Conservation (phyloP, 1,284 basidiomycete species). For the Trichosporon sp. region DNA sequence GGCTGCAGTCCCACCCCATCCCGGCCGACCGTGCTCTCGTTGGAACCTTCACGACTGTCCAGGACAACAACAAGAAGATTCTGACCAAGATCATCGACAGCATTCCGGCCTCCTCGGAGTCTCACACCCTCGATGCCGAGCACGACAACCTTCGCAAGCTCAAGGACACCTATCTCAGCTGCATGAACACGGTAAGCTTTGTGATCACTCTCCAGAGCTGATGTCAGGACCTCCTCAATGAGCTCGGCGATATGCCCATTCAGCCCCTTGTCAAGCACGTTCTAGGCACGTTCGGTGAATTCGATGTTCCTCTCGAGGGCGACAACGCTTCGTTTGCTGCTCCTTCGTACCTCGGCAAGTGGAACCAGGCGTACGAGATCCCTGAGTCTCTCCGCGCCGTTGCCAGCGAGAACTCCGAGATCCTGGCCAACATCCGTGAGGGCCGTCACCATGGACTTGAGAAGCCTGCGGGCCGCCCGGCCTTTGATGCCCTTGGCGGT, state of each 20-base stretch:
- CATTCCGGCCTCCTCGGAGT: conserved; percentile 33
- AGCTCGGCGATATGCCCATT: conserved; percentile 57
- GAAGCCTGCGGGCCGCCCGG: neutral
- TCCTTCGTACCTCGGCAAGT: conserved; percentile 43
- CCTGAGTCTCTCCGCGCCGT: conserved; percentile 39
- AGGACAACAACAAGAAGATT: conserved; percentile 57
- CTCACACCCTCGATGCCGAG: conserved; percentile 58
- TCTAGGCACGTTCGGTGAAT: conserved; percentile 49
- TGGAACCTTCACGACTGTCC: conserved; percentile 57
- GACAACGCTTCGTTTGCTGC: conserved; percentile 23
- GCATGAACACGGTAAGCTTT: conserved; percentile 67
- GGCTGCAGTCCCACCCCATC: conserved; percentile 76
- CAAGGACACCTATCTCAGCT: conserved; percentile 76
- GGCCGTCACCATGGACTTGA: neutral
- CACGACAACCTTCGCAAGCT: conserved; percentile 74
- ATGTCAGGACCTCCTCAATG: conserved; percentile 55
- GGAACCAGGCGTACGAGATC: conserved; percentile 42
- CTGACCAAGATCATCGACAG: conserved; percentile 57
- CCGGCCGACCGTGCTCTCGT: conserved; percentile 78
- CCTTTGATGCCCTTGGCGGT: conserved; percentile 3
- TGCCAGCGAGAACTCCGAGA: conserved; percentile 23
- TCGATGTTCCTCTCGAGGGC: conserved; percentile 38
- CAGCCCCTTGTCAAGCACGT: conserved; percentile 57
- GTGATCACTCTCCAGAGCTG: neutral
- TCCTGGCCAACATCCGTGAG: neutral